Evolutionary conservation across 495 filamentous ascomycete genomes (phyloP).

Genomic region (Hypoxylon trugodes): DNA sequence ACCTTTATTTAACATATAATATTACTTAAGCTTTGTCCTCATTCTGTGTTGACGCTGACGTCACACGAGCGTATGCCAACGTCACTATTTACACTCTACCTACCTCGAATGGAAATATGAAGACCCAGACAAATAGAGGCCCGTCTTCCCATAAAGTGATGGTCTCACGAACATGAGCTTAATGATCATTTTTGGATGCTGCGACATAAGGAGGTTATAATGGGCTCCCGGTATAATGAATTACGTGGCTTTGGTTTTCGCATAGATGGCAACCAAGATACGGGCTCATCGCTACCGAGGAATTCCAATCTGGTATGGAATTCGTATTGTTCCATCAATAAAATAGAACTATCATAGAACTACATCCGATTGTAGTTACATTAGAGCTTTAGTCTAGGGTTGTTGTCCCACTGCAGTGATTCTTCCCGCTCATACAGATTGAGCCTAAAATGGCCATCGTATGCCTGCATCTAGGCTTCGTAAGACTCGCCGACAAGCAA

Average conservation of each 20-base stretch:
- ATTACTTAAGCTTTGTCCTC: too few species aligned
- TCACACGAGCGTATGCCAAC: too few species aligned
- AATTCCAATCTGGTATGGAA: conserved; percentile 7
- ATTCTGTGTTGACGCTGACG: too few species aligned
- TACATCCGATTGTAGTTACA: conserved; percentile 5
- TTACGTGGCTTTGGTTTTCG: background rate
- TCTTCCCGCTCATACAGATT: conserved; percentile 15
- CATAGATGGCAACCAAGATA: background rate
- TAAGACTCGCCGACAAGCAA: background rate
- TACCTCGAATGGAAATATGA: too few species aligned
- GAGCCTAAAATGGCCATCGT: conserved; percentile 23
- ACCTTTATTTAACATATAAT: too few species aligned
- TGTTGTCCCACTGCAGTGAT: background rate
- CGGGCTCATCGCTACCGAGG: conserved; percentile 3
- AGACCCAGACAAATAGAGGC: too few species aligned
- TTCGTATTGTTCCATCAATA: conserved; percentile 1
- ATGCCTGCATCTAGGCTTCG: background rate
- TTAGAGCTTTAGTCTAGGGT: background rate
- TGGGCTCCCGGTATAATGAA: background rate
- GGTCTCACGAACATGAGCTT: too few species aligned
- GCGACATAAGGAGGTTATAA: background rate
- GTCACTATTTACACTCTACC: too few species aligned
- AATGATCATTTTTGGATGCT: too few species aligned
- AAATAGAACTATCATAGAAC: background rate
- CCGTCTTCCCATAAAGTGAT: too few species aligned